Evolutionary conservation across 2,329 filamentous ascomycete species (phyloP), one percentile per base, ranked within the genome.

Genomic region (Sporothrix dimorphospora): DNA sequence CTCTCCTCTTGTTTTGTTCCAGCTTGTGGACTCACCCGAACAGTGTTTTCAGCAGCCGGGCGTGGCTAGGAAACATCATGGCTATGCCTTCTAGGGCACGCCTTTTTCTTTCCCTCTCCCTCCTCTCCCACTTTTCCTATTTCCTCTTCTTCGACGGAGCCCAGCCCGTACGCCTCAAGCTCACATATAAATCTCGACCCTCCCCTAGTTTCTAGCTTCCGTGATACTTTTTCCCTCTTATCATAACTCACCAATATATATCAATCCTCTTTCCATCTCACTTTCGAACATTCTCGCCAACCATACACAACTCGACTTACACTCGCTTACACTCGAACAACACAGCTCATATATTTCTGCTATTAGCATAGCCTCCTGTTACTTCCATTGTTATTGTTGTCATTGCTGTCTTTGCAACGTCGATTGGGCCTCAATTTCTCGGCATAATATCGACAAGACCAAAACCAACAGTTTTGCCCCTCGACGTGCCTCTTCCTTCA

Each of bases 101-200:
- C 51, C 27, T 11, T 49, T n/a, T 12, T 14, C 16, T 49, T 19
- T 47, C 42, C 27, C 24, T 12, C 3, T 30, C 24, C 16, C 9
- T 11, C 21, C 42, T n/a, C 6, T 47, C 5, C 14, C 45, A 51
- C 19, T 27, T 38, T 34, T 16, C 27, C 53, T 19, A 47, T 16
- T 11, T 30, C 8, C 7, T 27, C 42, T 21, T 9, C 30, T n/a
- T 45, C 30, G 8, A 24, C n/a, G 14, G 3, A n/a, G n/a, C 38
- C 12, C 38, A 63, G 57, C 24, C 57, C n/a, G 27, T 19, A 34
- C 53, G 42, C 27, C 8, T 63, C 27, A n/a, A 14, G 12, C 9
- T 24, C 65, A 16, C 55, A 70, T 70, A 70, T 63, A 71, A 55
- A 55, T 45, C 49, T 11, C 12, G n/a, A 65, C 65, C 12, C 21